These are phyloP conservation scores for Canariomyces notabilis DNA, from an alignment of 2,329 filamentous ascomycete genomes.

Conservation along the genomic window DNA sequence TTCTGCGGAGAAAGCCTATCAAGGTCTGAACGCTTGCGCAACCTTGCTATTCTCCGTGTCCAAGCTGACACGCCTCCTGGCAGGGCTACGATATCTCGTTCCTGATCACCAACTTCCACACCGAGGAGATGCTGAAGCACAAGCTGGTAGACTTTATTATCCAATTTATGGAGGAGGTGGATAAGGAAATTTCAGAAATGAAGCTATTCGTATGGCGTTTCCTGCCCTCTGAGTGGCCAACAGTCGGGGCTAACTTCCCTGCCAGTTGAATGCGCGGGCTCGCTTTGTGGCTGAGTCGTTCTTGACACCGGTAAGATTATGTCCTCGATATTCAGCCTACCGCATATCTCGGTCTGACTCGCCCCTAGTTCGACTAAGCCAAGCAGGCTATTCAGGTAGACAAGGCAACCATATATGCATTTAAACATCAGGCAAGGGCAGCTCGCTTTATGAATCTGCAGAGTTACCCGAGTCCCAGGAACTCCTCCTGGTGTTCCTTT, in stretches of 20 bases:
- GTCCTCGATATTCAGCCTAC: background rate
- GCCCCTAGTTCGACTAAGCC: slow-evolving; percentile 25
- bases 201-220: slow-evolving; percentile 82
- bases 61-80: slow-evolving; percentile 7
- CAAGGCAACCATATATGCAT: slow-evolving; percentile 3
- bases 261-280: slow-evolving; percentile 86
- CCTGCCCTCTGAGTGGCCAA: background rate
- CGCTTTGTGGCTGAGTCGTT: slow-evolving; percentile 98
- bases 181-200: slow-evolving; percentile 99
- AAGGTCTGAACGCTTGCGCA: slow-evolving; percentile 52
- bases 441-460: background rate
- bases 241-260: slow-evolving; percentile 13
- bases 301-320: slow-evolving; percentile 62
- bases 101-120: slow-evolving; percentile 97
- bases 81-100: slow-evolving; percentile 98
- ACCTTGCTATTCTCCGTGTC: background rate
- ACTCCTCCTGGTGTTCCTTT: slow-evolving; percentile 10
- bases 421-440: background rate
- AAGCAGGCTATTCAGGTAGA: background rate
- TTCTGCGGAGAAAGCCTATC: slow-evolving; percentile 88
- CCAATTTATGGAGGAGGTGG: slow-evolving; percentile 99
- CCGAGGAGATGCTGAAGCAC: slow-evolving; percentile 97
- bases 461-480: background rate
- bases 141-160: slow-evolving; percentile 99
- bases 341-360: background rate